Percentiles rank a stretch among this genome's conserved stretches.
Evolutionary conservation across 495 filamentous ascomycete species (phyloP).

Genomic region (Hypoxylon subgilvum): DNA sequence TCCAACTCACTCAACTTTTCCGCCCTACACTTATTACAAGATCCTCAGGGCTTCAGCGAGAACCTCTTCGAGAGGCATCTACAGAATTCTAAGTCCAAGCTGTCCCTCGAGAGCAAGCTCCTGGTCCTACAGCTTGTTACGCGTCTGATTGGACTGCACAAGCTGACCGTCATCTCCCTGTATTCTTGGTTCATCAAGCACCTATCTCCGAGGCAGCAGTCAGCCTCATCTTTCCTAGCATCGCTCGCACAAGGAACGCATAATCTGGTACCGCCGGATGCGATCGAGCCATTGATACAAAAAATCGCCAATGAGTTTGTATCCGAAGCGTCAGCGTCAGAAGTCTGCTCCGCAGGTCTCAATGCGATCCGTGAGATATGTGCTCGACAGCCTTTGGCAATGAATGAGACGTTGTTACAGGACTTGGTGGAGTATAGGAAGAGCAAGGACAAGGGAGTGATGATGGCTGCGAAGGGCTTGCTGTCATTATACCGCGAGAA

Average conservation of each 20-base stretch:
- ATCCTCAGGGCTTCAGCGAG: conserved; percentile 95
- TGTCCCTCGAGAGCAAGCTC: conserved; percentile 90
- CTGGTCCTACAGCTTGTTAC: conserved; percentile 87
- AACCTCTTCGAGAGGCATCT: conserved; percentile 88
- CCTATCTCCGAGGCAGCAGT: conserved; percentile 85
- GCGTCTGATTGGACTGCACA: conserved; percentile 89
- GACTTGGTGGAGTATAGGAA: conserved; percentile 95
- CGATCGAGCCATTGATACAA: conserved; percentile 85
- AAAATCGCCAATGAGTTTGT: conserved; percentile 99
- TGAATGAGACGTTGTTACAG: conserved; percentile 94
- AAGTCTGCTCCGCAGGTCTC: conserved; percentile 90
- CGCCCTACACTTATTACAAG: conserved; percentile 89
- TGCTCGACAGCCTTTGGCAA: conserved; percentile 86
- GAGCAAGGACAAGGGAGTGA: conserved; percentile 95
- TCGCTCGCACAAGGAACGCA: conserved; percentile 91
- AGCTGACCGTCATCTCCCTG: conserved; percentile 65
- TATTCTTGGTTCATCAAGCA: conserved; percentile 86
- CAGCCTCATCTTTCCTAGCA: conserved; percentile 92
- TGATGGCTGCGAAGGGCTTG: conserved; percentile 94
- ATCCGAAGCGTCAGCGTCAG: conserved; percentile 86
- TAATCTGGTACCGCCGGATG: conserved; percentile 89
- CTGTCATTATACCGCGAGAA: conserved; percentile 90
- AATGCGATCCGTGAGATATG: conserved; percentile 96
- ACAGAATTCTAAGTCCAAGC: conserved; percentile 81
- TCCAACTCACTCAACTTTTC: conserved; percentile 94